Evolutionary conservation across 2,329 filamentous ascomycete genomes (phyloP).

Genomic region (Didymosphaeria variabile): DNA sequence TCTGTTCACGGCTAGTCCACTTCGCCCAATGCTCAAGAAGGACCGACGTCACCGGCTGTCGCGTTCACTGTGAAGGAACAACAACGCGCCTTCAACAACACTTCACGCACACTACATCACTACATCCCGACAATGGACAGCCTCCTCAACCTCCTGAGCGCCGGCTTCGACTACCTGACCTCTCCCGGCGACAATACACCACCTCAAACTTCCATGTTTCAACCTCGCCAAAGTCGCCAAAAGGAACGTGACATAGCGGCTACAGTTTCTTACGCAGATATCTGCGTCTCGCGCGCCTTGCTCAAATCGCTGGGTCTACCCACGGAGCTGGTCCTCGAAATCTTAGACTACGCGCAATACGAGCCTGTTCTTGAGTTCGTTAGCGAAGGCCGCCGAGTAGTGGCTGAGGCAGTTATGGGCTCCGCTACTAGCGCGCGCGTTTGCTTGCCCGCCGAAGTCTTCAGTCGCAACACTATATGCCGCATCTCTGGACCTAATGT

Average conservation of each 20-base stretch:
- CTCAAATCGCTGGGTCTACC: constrained; percentile 36
- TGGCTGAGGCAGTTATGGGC: constrained; percentile 14
- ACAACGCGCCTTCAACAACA: not conserved
- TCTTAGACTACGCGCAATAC: constrained; percentile 40
- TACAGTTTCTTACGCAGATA: constrained; percentile 33
- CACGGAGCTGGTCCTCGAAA: constrained; percentile 40
- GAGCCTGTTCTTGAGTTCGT: constrained; percentile 27
- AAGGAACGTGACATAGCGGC: constrained; percentile 17
- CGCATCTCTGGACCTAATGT: constrained; percentile 21
- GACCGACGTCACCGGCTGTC: not conserved
- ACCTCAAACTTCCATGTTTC: not conserved
- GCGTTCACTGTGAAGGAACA: not conserved
- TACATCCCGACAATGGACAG: not conserved
- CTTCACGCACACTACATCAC: not conserved
- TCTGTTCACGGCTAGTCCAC: not conserved
- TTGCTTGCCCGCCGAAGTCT: constrained; percentile 28
- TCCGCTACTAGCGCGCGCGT: constrained; percentile 23
- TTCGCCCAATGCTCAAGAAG: not conserved
- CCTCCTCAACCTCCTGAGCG: not conserved
- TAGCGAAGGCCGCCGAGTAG: not conserved
- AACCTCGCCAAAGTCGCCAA: not conserved
- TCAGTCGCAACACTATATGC: constrained; percentile 18
- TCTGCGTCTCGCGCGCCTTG: constrained; percentile 32
- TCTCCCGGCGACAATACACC: not conserved
- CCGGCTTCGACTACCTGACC: not conserved